Base-by-base conservation (phyloP, 2,329 filamentous ascomycete genomes). In the Chalara sp. region DNA sequence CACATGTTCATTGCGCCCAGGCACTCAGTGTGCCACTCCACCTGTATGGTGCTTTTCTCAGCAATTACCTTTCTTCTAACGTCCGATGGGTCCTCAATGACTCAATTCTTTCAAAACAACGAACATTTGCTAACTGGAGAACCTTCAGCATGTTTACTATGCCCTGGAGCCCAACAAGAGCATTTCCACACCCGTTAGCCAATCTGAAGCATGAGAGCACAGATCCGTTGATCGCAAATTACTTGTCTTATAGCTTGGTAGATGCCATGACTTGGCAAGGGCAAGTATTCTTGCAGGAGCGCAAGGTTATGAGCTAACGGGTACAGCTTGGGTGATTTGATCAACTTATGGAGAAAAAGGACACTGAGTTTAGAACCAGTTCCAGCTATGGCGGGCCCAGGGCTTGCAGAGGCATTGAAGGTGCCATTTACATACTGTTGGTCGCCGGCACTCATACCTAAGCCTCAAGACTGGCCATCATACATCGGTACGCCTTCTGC, bases 1-100 rank as follows among this genome's bases (percentile, higher is more conserved):
- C 83, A 0, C 86, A 89, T 61, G 73, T 89, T 1, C 86, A 89
- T 66, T 89, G 86, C 55, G 87, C 87, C 0, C 86, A 92, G 66
- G 83, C 84, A 21, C 65, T 92, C 31, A 86, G 86, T 0, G 80
- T 90, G 32, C 87, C 87, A 0, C 66, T 91, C 5, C 86, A 90
- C 62, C 72, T 95, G 57, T 92, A 95, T 21, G 21, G 21, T 21
- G 21, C 21, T 3, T 21, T 3, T 21, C 21, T 21, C 21, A 21
- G 21, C 21, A 21, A 3, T 21, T 21, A 21, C 21, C 21, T 21
- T 21, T 21, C 21, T 21, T 21, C n/a, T n/a, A n/a, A n/a, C n/a
- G n/a, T n/a, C 21, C 21, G 21, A 21, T 21, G 21, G 2, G 3
- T 21, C 21, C 21, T 21, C 21, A 21, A 21, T 21, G 21, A 2